Base-by-base conservation (phyloP, 176 grass and related monocot genomes). In the Saccharum spontaneum region DNA sequence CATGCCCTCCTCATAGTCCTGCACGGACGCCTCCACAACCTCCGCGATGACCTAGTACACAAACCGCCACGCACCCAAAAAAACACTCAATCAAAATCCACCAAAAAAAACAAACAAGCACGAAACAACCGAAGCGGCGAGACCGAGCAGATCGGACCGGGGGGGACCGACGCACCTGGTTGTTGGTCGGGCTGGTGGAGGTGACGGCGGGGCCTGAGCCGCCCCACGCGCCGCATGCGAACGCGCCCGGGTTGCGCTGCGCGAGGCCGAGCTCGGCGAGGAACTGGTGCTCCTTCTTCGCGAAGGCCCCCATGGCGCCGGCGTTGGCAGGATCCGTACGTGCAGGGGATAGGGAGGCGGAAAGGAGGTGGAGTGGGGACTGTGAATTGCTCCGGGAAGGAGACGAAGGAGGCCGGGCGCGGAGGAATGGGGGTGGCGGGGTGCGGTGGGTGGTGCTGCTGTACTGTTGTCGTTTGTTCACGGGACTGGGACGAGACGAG, bases 221-320 rank as follows among this genome's bases (percentile, higher is more conserved):
- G 54, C 79, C 91, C 97, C 97, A 99, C 17, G 75, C 71, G 34
- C 97, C 97, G 82, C 86, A 82, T 23, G 82, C 82, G 88, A 86
- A 99, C 77, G 91, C 87, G 5, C 93, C 97, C 3, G 79, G 81
- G 64, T 94, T 99, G 86, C 97, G 93, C 75, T 88, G 84, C 14
- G 87, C 78, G 71, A 99, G 91, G 86, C 93, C 90, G 46, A 99
- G 97, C 87, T 99, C 91, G 49, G 93, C 87, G 82, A 99, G 97
- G 86, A 99, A 99, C 87, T 96, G 90, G 90, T 94, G 91, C 74
- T 94, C 97, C 90, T 89, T 73, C 69, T 77, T 90, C 71, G 82
- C 49, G 70, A 98, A 93, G 76, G 41, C 81, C 40, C 82, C 91
- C 96, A 98, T 95, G 67, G 69, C 75, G 43, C 13, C 60, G 66